Conservation (phyloP, 2,329 filamentous ascomycete species). For the Alternaria gansuensis region DNA sequence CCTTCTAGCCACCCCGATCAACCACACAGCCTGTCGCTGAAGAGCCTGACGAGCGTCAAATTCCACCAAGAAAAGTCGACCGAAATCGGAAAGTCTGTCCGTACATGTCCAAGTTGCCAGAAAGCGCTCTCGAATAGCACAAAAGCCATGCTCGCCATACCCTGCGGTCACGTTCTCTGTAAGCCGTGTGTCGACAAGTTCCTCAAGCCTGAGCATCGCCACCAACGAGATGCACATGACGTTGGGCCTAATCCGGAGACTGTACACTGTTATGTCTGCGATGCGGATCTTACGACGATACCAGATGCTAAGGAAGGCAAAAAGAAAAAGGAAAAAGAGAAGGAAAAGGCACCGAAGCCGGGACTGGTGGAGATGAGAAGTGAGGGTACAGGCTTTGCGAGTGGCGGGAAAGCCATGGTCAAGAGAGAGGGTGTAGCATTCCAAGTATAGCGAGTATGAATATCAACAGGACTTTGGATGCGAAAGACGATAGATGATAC, state of each 20-base stretch:
- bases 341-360: constrained; percentile 69
- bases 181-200: constrained; percentile 85
- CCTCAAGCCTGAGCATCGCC: constrained; percentile 61
- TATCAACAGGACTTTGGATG: neutral
- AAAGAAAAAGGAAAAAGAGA: constrained; percentile 61
- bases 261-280: constrained; percentile 85
- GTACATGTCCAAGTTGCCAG: constrained; percentile 84
- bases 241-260: constrained; percentile 61
- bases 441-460: constrained; percentile 57
- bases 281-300: constrained; percentile 71
- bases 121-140: constrained; percentile 84
- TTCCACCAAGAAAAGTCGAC: constrained; percentile 76
- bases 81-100: constrained; percentile 57
- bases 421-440: constrained; percentile 82
- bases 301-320: constrained; percentile 39
- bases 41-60: constrained; percentile 75
- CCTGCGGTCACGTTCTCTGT: constrained; percentile 92
- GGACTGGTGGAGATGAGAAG: constrained; percentile 82
- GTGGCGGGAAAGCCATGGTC: constrained; percentile 82
- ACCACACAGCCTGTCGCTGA: constrained; percentile 79
- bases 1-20: constrained; percentile 73
- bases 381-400: constrained; percentile 92
- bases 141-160: constrained; percentile 82
- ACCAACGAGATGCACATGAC: constrained; percentile 64
- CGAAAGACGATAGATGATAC: neutral